Percentiles rank a stretch among this genome's conserved stretches.
These are phyloP conservation scores for Candida odintsovae DNA, from an alignment of 805 yeast genomes.

Conservation along the genomic window DNA sequence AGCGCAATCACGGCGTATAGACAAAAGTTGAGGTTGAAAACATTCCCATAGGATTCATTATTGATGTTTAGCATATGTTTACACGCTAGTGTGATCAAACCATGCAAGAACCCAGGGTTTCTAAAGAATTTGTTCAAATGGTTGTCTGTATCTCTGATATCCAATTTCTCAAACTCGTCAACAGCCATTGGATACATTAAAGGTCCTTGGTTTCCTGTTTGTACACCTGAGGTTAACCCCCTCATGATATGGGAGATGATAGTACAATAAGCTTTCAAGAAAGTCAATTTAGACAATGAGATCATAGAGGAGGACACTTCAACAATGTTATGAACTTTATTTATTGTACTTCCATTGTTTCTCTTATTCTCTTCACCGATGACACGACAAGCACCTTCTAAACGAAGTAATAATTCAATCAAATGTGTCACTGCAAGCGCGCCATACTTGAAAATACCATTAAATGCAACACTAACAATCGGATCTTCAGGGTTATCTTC, in stretches of 20 bases:
- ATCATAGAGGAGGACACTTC: constrained; percentile 11
- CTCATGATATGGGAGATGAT: not conserved
- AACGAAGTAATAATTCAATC: constrained; percentile 15
- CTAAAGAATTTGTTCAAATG: constrained; percentile 6
- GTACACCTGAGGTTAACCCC: not conserved
- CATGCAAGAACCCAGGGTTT: constrained; percentile 12
- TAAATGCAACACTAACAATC: constrained; percentile 6
- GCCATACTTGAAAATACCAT: constrained; percentile 18
- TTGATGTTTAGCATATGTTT: constrained; percentile 9
- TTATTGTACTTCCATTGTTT: not conserved
- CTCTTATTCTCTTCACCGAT: constrained; percentile 2
- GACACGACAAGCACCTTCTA: constrained; percentile 7
- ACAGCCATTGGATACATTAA: constrained; percentile 1
- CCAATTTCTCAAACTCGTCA: constrained; percentile 14
- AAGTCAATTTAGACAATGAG: constrained; percentile 8
- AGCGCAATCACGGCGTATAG: constrained; percentile 10
- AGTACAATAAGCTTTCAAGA: constrained; percentile 13
- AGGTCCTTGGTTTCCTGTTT: not conserved
- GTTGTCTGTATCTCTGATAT: constrained; percentile 2
- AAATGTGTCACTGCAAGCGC: constrained; percentile 15
- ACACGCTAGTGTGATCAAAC: constrained; percentile 8
- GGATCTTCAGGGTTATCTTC: constrained; percentile 5
- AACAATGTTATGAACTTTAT: constrained; percentile 11
- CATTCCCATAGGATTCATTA: constrained; percentile 12
- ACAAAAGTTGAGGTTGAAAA: constrained; percentile 10